Percentiles rank a stretch among this genome's conserved stretches.
Evolutionary conservation across 768 basidiomycete species (phyloP).

Genomic region (Stropharia rugosoannulata): DNA sequence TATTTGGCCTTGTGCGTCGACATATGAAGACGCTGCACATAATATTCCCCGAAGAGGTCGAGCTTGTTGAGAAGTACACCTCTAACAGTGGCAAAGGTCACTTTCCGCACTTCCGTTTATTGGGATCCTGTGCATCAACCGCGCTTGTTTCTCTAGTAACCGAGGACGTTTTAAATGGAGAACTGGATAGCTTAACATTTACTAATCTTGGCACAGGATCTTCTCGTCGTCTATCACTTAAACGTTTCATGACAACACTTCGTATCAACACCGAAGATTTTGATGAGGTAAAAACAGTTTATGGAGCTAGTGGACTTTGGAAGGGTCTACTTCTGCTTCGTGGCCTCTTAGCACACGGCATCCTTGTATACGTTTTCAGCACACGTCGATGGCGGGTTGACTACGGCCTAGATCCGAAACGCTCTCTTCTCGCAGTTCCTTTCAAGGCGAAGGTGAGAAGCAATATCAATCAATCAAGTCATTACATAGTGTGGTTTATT

Average conservation of each 20-base stretch:
- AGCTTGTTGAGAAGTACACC: constrained; percentile 5
- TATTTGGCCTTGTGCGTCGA: constrained; percentile 29
- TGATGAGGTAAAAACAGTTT: constrained; percentile 12
- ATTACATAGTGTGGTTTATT: neutral
- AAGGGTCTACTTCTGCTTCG: constrained; percentile 40
- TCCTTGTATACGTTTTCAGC: constrained; percentile 36
- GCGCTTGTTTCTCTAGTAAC: constrained; percentile 8
- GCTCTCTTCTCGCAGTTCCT: constrained; percentile 50
- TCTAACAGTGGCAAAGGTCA: neutral
- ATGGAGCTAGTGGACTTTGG: constrained; percentile 26
- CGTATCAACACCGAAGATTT: neutral
- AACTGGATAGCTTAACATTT: constrained; percentile 9
- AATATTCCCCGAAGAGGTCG: constrained; percentile 20
- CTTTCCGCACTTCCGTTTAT: constrained; percentile 15
- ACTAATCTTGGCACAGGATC: constrained; percentile 8
- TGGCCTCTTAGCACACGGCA: constrained; percentile 40
- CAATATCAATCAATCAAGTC: neutral
- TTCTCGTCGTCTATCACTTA: constrained; percentile 5
- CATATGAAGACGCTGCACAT: constrained; percentile 14
- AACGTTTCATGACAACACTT: constrained; percentile 6
- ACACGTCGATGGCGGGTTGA: constrained; percentile 50
- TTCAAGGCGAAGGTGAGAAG: constrained; percentile 40
- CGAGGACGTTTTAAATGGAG: constrained; percentile 10
- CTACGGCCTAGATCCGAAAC: constrained; percentile 42
- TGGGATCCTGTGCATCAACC: constrained; percentile 6